A percentile compares a stretch with the other conserved stretches of the same genome.
These are phyloP conservation scores for Sporisorium sorghi DNA, from an alignment of 1,284 basidiomycete genomes.

Conservation along the genomic window DNA sequence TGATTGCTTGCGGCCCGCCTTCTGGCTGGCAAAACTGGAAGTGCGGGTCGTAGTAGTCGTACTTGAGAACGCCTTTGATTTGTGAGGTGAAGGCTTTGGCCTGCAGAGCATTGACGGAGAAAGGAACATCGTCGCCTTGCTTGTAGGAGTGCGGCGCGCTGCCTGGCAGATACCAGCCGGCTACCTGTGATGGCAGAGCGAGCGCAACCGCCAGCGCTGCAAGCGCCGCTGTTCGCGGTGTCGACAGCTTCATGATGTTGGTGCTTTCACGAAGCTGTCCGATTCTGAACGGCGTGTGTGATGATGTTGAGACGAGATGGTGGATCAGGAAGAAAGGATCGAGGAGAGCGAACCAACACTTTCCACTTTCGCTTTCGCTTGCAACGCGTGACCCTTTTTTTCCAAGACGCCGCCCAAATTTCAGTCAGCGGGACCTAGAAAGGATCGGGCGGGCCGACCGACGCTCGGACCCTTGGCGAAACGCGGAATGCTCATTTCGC, in stretches of 20 bases:
- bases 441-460: not conserved
- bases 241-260: constrained; percentile 26
- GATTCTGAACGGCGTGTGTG: not conserved
- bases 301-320: not conserved
- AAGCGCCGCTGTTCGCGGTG: constrained; percentile 14
- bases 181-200: constrained; percentile 18
- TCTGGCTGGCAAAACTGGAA: constrained; percentile 89
- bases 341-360: constrained; percentile 6
- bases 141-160: constrained; percentile 69
- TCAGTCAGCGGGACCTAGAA: too few relatives aligned
- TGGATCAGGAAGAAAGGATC: not conserved
- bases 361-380: not conserved
- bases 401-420: too few relatives aligned
- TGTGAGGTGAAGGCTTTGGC: constrained; percentile 62
- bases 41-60: constrained; percentile 84
- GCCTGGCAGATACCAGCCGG: constrained; percentile 70
- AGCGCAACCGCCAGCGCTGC: constrained; percentile 25
- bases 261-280: not conserved
- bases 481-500: not conserved
- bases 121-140: constrained; percentile 66
- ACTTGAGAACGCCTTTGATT: constrained; percentile 62
- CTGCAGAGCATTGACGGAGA: constrained; percentile 69
- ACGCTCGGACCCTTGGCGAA: constrained; percentile 19
- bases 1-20: constrained; percentile 80
- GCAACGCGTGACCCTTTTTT: constrained; percentile 3